phyloP scores from a whole-genome alignment of 2,329 filamentous ascomycete genomes.

The Rhynchosporium secalis region DNA sequence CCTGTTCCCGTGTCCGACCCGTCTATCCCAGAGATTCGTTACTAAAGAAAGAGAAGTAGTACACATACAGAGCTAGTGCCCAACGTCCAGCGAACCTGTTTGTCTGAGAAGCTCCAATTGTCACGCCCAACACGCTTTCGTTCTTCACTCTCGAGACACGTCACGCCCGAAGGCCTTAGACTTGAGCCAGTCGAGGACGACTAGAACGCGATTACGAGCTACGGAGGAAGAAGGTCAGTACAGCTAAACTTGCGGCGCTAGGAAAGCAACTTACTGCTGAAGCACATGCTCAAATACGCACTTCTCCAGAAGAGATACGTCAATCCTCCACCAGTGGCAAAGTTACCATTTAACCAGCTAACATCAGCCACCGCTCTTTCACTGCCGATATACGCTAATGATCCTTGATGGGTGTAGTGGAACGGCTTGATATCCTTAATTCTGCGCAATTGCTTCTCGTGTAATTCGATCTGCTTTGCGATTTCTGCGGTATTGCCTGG shows the following conservation, averaged over 20 bases:
- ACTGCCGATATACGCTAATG: slow-evolving; percentile 94
- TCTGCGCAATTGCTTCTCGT: slow-evolving; percentile 83
- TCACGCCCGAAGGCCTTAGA: slow-evolving; percentile 96
- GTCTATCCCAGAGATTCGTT: slow-evolving; percentile 31
- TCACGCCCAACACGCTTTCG: neutral
- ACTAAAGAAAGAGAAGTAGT: slow-evolving; percentile 26
- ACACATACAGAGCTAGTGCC: slow-evolving; percentile 9
- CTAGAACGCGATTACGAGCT: slow-evolving; percentile 93
- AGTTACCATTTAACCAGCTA: slow-evolving; percentile 94
- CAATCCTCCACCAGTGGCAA: slow-evolving; percentile 87
- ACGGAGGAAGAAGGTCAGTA: slow-evolving; percentile 30
- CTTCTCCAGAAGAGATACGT: slow-evolving; percentile 99
- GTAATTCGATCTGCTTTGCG: slow-evolving; percentile 74
- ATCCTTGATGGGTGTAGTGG: slow-evolving; percentile 97
- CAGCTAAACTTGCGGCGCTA: neutral
- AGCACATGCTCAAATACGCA: slow-evolving; percentile 99
- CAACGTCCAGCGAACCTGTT: neutral
- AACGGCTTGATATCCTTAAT: slow-evolving; percentile 97
- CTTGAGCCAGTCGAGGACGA: slow-evolving; percentile 94
- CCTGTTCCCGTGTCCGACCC: slow-evolving; percentile 5
- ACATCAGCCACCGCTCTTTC: slow-evolving; percentile 98
- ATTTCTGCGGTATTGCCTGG: slow-evolving; percentile 66
- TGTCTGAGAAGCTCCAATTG: neutral
- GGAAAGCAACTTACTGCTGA: slow-evolving; percentile 76
- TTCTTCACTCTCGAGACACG: slow-evolving; percentile 73